Base-by-base conservation (phyloP, 768 basidiomycete genomes). In the Agrocybe pediades region DNA sequence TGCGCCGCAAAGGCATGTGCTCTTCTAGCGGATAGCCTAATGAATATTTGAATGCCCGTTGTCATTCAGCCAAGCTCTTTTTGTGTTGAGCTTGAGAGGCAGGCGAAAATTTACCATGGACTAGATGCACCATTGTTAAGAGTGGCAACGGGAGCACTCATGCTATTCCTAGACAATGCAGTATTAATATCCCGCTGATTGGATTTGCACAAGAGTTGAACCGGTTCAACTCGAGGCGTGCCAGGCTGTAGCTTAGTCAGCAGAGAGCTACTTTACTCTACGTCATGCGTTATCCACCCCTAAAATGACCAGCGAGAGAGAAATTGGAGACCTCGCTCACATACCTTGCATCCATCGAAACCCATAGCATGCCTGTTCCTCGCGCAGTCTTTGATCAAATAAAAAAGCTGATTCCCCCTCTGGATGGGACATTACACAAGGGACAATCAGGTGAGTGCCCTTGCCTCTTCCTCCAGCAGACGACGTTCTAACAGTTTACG, bases 351-450 rank as follows among this genome's bases (percentile, higher is more conserved):
- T 44, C 30, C 13, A 20, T 7, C 9, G n/a, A 20, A 39, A n/a
- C 21, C 21, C 29, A 29, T 52, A 57, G 51, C 33, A 91, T 89
- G 89, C 74, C 86, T 9, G 65, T 90, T 44, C 76, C 86, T 43
- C 83, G 79, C 58, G 65, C 72, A 23, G 71, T 92, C 55, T 65
- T 90, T 27, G 81, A 86, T 17, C 86, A 92, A 65, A 79, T 95
- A 52, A 88, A 86, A 65, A 79, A 83, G 58, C 77, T 98, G 52
- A 92, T 98, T 48, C 96, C 96, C 0, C 96, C 96, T 40, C 80
- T 98, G 24, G 86, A 94, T 61, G 86, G 87, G 6, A 83, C 86
- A 41, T 73, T 98, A 24, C 94, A 95, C 77, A 99, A 99, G 68
- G 96, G 96, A 24, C 95, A 98, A 73, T 94, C 92, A 58, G 92